phyloP scores from a whole-genome alignment of 352 stramenopile species.

The Phytophthora idaei region DNA sequence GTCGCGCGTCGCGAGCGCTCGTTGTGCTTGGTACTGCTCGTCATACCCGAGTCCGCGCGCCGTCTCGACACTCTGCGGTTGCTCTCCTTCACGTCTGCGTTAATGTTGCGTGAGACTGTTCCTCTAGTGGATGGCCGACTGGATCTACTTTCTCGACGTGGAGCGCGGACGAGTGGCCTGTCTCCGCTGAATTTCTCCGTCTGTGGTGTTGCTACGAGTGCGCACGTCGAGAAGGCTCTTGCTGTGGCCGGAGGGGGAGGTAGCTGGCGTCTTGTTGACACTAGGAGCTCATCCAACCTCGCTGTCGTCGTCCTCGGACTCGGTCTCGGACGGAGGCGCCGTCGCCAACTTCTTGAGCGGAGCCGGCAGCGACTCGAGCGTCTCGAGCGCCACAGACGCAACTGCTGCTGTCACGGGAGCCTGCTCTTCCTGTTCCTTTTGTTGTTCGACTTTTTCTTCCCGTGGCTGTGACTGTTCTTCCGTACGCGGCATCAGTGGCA shows the following conservation, averaged over 20 bases:
- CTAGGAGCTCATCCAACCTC: slow-evolving; percentile 7
- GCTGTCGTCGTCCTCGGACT: slow-evolving; percentile 61
- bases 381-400: slow-evolving; percentile 13
- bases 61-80: slow-evolving; percentile 30
- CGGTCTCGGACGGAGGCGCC: slow-evolving; percentile 50
- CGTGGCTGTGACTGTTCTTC: not conserved
- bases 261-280: slow-evolving; percentile 4
- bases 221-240: slow-evolving; percentile 31
- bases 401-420: not conserved
- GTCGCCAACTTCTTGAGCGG: slow-evolving; percentile 24
- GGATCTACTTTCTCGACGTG: slow-evolving; percentile 25
- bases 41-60: slow-evolving; percentile 24
- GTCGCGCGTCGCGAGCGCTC: slow-evolving; percentile 36
- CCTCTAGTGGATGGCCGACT: not conserved
- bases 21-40: slow-evolving; percentile 12
- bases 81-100: slow-evolving; percentile 19
- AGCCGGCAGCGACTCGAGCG: slow-evolving; percentile 15
- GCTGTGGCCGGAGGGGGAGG: slow-evolving; percentile 8
- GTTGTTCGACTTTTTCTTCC: slow-evolving; percentile 2
- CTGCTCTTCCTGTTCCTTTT: slow-evolving; percentile 9
- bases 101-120: not conserved
- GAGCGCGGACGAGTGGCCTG: slow-evolving; percentile 27
- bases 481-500: slow-evolving; percentile 12
- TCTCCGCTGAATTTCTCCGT: slow-evolving; percentile 20
- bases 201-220: slow-evolving; percentile 21